phyloP scores from a whole-genome alignment of 2,329 filamentous ascomycete genomes.

The Pseudohalonectria lignicola region DNA sequence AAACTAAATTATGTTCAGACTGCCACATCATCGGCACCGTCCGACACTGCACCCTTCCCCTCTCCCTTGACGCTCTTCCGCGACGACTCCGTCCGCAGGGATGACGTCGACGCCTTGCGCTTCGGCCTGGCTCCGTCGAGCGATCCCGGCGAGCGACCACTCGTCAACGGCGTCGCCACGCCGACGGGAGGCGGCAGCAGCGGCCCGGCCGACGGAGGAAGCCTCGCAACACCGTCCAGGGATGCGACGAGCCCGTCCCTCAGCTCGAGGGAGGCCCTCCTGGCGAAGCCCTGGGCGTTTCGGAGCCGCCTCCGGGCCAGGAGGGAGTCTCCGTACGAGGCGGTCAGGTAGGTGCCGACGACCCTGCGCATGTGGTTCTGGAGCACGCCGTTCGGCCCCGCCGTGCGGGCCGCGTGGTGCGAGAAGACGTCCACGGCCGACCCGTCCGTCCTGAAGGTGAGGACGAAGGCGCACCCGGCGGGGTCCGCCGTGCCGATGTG shows the following conservation, averaged over 20 bases:
- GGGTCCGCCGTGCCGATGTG: conserved; percentile 9
- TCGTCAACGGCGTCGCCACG: too few relatives aligned
- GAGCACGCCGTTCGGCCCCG: conserved; percentile 6
- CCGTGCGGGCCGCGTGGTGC: conserved; percentile 13
- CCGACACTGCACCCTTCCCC: too few relatives aligned
- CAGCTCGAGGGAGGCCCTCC: conserved; percentile 7
- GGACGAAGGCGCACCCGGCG: conserved; percentile 10
- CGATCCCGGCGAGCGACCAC: too few relatives aligned
- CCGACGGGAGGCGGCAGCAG: too few relatives aligned
- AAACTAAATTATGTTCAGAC: too few relatives aligned
- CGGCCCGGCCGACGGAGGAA: too few relatives aligned
- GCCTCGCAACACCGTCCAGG: too few relatives aligned
- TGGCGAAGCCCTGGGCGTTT: conserved; percentile 13
- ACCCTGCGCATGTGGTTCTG: conserved; percentile 12
- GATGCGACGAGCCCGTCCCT: conserved; percentile 9
- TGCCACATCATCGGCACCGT: too few relatives aligned
- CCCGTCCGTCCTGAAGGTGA: conserved; percentile 17
- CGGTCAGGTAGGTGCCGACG: conserved; percentile 6
- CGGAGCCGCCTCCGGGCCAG: conserved; percentile 9
- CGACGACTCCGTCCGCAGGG: too few relatives aligned
- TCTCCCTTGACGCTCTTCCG: too few relatives aligned
- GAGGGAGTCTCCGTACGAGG: conserved; percentile 7
- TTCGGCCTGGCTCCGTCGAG: too few relatives aligned
- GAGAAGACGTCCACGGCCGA: conserved; percentile 13
- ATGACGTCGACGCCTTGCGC: too few relatives aligned